Evolutionary conservation across 768 basidiomycete genomes (phyloP).

Genomic region (Gyrodon lividus): DNA sequence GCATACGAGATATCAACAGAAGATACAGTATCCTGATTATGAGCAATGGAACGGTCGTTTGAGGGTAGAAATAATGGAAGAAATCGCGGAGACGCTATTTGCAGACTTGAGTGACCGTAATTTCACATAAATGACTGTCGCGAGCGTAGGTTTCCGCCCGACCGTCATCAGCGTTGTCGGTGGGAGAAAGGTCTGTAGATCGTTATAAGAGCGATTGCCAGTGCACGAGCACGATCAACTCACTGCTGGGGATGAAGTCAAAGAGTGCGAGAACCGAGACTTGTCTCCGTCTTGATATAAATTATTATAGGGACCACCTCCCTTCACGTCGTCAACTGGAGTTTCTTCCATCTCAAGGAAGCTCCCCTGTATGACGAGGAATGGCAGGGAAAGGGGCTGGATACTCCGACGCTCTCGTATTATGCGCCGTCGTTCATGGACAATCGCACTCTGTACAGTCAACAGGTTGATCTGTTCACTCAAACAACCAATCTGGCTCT

Average conservation of each 20-base stretch:
- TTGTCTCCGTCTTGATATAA: constrained; percentile 3
- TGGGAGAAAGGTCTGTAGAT: constrained; percentile 2
- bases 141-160: constrained; percentile 16
- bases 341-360: not conserved
- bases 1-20: too few relatives aligned
- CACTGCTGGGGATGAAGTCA: constrained; percentile 14
- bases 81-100: not conserved
- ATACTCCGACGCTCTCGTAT: constrained; percentile 12
- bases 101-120: not conserved
- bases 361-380: constrained; percentile 5
- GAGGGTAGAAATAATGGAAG: too few relatives aligned
- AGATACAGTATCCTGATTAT: too few relatives aligned
- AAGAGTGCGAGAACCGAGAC: constrained; percentile 23
- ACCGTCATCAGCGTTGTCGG: not conserved
- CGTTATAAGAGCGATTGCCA: not conserved
- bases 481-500: not conserved
- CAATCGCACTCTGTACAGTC: constrained; percentile 16
- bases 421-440: constrained; percentile 17
- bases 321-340: not conserved
- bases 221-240: not conserved
- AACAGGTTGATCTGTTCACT: constrained; percentile 15
- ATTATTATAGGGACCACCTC: constrained; percentile 3
- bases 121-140: constrained; percentile 2
- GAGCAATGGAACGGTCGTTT: too few relatives aligned
- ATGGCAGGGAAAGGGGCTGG: not conserved